Evolutionary conservation across 2,329 filamentous ascomycete species (phyloP).

Genomic region (Neofusicoccum kwambonambiense): DNA sequence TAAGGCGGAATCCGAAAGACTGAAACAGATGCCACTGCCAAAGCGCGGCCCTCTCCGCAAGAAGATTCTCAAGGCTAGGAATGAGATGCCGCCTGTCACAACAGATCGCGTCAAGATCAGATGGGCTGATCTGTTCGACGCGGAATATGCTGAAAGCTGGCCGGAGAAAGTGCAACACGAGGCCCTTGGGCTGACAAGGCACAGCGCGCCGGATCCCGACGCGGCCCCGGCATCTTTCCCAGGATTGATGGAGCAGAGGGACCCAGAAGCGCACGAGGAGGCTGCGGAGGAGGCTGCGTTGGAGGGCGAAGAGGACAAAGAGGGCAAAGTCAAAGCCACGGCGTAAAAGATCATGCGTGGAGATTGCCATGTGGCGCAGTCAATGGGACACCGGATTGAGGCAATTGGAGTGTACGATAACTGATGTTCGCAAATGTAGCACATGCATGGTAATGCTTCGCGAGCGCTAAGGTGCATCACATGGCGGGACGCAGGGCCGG

Average conservation of each 20-base stretch:
- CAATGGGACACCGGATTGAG: neutral
- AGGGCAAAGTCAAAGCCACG: neutral
- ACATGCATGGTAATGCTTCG: neutral
- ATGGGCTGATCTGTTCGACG: slow-evolving; percentile 37
- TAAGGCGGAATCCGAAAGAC: no score
- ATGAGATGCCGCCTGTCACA: slow-evolving; percentile 23
- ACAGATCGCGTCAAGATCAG: slow-evolving; percentile 29
- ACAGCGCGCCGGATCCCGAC: neutral
- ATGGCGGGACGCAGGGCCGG: neutral
- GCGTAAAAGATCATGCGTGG: neutral
- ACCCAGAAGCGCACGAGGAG: neutral
- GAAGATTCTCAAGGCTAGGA: neutral
- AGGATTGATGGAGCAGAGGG: neutral
- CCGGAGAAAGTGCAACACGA: slow-evolving; percentile 23
- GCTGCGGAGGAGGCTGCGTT: neutral
- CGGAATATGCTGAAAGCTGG: slow-evolving; percentile 26
- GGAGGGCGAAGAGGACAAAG: neutral
- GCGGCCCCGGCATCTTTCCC: neutral
- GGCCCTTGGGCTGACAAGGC: slow-evolving; percentile 14
- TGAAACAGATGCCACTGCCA: neutral
- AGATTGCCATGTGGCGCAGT: no score
- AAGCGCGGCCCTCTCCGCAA: neutral
- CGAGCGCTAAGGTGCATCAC: neutral
- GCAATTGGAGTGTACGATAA: neutral
- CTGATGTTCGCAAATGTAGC: neutral